Conservation (phyloP, 2,329 filamentous ascomycete genomes). For the Diplocarpon rosae region DNA sequence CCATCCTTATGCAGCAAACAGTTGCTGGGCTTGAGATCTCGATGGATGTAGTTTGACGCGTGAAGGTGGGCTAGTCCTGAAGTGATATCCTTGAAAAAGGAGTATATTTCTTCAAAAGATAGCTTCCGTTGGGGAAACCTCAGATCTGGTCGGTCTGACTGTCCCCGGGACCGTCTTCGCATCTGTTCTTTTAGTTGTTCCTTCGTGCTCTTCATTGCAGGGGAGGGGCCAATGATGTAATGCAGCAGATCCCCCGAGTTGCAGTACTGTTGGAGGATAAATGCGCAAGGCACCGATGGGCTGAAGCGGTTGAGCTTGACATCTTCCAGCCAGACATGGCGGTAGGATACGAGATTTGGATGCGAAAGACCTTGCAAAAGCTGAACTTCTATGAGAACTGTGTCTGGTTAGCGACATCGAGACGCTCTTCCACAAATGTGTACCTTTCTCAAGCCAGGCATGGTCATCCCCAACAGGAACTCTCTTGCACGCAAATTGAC, state of each 20-base stretch:
- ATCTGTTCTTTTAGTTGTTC: constrained; percentile 84
- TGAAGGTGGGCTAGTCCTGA: constrained; percentile 86
- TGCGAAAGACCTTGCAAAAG: constrained; percentile 85
- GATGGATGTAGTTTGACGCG: constrained; percentile 83
- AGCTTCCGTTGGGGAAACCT: constrained; percentile 29
- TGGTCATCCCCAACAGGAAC: constrained; percentile 94
- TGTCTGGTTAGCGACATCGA: constrained; percentile 8
- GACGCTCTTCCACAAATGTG: neutral
- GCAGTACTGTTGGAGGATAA: constrained; percentile 96
- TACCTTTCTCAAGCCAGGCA: constrained; percentile 76
- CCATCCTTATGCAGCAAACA: constrained; percentile 74
- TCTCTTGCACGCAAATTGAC: constrained; percentile 91
- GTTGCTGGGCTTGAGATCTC: constrained; percentile 92
- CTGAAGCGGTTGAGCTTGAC: constrained; percentile 75
- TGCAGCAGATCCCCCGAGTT: constrained; percentile 84
- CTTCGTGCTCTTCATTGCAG: constrained; percentile 53
- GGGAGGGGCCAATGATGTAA: constrained; percentile 63
- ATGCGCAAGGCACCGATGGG: constrained; percentile 85
- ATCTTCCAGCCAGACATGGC: constrained; percentile 95
- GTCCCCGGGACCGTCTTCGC: constrained; percentile 69
- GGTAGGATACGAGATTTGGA: constrained; percentile 90
- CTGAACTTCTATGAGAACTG: constrained; percentile 81
- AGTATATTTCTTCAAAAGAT: constrained; percentile 87
- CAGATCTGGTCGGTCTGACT: constrained; percentile 44
- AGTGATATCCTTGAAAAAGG: constrained; percentile 90